Evolutionary conservation across 768 basidiomycete species (phyloP), one percentile per base, ranked within the genome.

Genomic region (Collybia sp.): DNA sequence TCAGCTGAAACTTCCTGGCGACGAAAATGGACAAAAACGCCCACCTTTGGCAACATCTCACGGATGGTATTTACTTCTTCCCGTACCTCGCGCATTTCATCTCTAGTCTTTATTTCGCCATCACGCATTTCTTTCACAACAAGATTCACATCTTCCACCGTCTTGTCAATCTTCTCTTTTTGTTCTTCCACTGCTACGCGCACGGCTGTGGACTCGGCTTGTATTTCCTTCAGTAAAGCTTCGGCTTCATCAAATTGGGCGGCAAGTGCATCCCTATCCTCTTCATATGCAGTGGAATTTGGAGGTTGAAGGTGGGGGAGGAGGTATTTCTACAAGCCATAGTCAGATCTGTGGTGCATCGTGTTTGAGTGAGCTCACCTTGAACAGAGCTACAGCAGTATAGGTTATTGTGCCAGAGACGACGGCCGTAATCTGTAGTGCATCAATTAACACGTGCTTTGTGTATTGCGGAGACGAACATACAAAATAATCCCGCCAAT

Each of bases 401-500:
- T 90, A 96, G 6, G 82, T 78, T 5, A 94, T 67, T 5, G 86
- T 79, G 1, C 95, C 93, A 35, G 93, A 93, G 13, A 98, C 72
- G 30, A 97, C 85, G 11, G 87, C 85, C 61, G 94, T 91, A 57
- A 99, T 94, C 94, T 97, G 59, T 6, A 15, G 35, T 37, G 35
- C 32, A 42, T 58, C 54, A 44, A 36, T 53, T 47, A 49, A 57
- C 57, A 64, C 49, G 54, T 54, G 60, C 53, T 57, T 37, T 53
- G 41, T 44, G 12, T 30, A 42, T 12, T 39, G 34, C 18, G 18
- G 30, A 36, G 39, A 42, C 53, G 25, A 18, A 43, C 89, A 58
- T 59, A 94, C 93, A 62, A 98, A 99, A 64, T 95, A 92, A 67
- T 99, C 96, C 47, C 94, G 75, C 96, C 96, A 99, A 63, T 98